Percentiles rank a stretch among this genome's conserved stretches.
These are phyloP conservation scores for Colletotrichum graminicola DNA, from an alignment of 2,329 filamentous ascomycete species.

Conservation along the genomic window DNA sequence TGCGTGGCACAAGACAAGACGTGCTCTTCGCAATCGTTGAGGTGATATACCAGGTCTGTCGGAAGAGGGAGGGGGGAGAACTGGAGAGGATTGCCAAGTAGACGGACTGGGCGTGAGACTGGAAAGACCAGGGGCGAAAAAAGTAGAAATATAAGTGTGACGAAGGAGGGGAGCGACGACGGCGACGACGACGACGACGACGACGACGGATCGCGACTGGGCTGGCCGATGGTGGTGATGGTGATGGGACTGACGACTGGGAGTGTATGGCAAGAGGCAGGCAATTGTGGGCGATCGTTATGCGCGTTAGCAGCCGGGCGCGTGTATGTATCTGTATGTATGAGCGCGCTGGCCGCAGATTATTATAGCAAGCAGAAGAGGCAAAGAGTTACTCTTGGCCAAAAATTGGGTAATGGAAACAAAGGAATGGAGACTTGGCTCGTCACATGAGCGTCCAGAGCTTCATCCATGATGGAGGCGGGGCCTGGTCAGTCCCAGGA, in stretches of 20 bases:
- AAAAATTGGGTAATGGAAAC: constrained; percentile 65
- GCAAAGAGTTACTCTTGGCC: constrained; percentile 42
- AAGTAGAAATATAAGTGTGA: neutral
- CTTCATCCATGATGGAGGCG: constrained; percentile 41
- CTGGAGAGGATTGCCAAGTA: constrained; percentile 6
- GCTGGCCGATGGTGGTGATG: no score
- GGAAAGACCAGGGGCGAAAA: constrained; percentile 20
- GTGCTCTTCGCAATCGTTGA: constrained; percentile 43
- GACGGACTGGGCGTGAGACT: constrained; percentile 9
- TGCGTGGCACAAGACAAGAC: constrained; percentile 40
- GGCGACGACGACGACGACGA: no score
- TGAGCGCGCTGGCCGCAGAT: constrained; percentile 41
- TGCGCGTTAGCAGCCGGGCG: constrained; percentile 22
- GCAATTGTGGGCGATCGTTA: constrained; percentile 23
- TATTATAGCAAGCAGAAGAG: constrained; percentile 40
- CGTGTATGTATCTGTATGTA: constrained; percentile 1
- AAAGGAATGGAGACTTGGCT: constrained; percentile 55
- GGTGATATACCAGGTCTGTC: constrained; percentile 30
- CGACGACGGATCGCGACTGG: constrained; percentile 12
- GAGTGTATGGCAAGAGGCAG: constrained; percentile 28
- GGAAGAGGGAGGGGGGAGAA: neutral
- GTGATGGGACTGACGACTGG: constrained; percentile 1
- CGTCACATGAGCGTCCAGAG: constrained; percentile 52
- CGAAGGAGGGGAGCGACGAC: no score
- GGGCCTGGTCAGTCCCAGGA: constrained; percentile 31